These are phyloP conservation scores for Yamadazyma diddensiae DNA, from an alignment of 1,139 yeast genomes.

Conservation along the genomic window DNA sequence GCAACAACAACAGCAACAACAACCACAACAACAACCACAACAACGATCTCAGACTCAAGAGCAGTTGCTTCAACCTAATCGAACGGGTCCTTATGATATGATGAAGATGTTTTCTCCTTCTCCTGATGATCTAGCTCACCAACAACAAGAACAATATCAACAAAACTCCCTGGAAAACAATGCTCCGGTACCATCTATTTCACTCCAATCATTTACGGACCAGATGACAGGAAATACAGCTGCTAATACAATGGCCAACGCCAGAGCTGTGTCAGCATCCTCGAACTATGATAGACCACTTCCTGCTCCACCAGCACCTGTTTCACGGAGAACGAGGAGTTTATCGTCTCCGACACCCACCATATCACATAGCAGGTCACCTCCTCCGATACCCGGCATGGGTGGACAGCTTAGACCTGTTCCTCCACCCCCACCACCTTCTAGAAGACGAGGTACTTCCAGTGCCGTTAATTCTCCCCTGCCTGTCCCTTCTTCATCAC, in stretches of 20 bases:
- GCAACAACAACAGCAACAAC: constrained; percentile 5
- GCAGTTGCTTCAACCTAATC: constrained; percentile 27
- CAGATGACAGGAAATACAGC: constrained; percentile 46
- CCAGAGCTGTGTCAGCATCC: constrained; percentile 23
- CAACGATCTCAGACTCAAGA: constrained; percentile 2
- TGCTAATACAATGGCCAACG: constrained; percentile 36
- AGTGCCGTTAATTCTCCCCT: constrained; percentile 13
- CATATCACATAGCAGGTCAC: constrained; percentile 1
- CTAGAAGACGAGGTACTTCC: constrained; percentile 31
- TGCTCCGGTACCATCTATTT: constrained; percentile 23
- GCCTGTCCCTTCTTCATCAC: constrained; percentile 19
- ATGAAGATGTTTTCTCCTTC: constrained; percentile 14
- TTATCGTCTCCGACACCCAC: constrained; percentile 44
- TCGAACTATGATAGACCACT: constrained; percentile 25
- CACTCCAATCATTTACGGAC: constrained; percentile 41
- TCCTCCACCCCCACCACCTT: constrained; percentile 43
- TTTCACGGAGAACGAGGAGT: constrained; percentile 36
- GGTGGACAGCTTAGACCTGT: constrained; percentile 5
- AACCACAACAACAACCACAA: too few relatives aligned
- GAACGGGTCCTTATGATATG: constrained; percentile 24
- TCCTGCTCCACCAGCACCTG: constrained; percentile 42
- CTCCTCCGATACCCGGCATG: constrained; percentile 32
- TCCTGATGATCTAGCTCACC: constrained; percentile 4
- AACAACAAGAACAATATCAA: constrained; percentile 1
- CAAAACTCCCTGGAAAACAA: not conserved